phyloP scores from a whole-genome alignment of 805 yeast species.

The Nakazawaea pomicola region DNA sequence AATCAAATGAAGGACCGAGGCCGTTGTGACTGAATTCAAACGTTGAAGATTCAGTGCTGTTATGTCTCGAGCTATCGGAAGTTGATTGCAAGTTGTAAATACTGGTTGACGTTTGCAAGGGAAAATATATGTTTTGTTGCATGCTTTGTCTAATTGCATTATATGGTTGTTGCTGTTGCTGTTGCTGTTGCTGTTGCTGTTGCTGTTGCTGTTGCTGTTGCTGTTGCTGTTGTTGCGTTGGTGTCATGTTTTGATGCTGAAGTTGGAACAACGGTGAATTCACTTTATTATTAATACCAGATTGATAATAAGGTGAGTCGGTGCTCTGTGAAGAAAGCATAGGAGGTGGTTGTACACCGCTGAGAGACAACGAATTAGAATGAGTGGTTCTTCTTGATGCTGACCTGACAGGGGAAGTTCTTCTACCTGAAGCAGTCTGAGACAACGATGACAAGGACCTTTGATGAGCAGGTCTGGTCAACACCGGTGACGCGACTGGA shows the following conservation, averaged over 20 bases:
- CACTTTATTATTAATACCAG: slow-evolving; percentile 11
- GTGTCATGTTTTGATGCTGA: too few species aligned
- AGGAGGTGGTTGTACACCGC: background rate
- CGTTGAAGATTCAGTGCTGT: slow-evolving; percentile 6
- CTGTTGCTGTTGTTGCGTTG: too few species aligned
- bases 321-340: slow-evolving; percentile 1
- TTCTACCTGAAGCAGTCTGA: background rate
- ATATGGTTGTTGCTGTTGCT: background rate
- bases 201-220: too few species aligned
- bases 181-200: background rate
- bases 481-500: slow-evolving; percentile 1
- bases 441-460: slow-evolving; percentile 10
- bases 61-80: background rate
- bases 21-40: background rate
- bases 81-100: slow-evolving; percentile 3
- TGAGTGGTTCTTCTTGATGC: slow-evolving; percentile 2
- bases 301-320: slow-evolving; percentile 10
- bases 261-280: too few species aligned
- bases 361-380: slow-evolving; percentile 6
- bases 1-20: slow-evolving; percentile 9
- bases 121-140: slow-evolving; percentile 6
- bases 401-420: slow-evolving; percentile 11
- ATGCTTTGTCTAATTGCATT: slow-evolving; percentile 5
- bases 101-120: slow-evolving; percentile 1
- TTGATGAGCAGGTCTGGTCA: slow-evolving; percentile 8